Evolutionary conservation across 192 early-diverging fungal genomes (phyloP), one percentile per base, ranked within the genome.

Genomic region (Blastocladiella britannica): DNA sequence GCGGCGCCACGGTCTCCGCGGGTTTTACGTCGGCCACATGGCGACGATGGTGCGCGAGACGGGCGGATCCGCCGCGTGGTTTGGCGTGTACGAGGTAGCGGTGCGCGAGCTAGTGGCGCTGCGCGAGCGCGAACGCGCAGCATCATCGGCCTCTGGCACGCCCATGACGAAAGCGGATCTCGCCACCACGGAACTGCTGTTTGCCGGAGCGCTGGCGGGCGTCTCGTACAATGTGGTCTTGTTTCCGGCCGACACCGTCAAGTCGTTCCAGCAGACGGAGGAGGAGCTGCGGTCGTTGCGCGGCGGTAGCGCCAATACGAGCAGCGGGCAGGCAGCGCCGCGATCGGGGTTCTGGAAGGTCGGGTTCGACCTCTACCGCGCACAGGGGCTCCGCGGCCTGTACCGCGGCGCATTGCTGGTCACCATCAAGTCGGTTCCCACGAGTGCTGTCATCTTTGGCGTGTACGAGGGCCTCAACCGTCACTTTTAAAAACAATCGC

Each of bases 361-460:
- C 12, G 77, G 76, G 22, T 63, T 66, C 28, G 72, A 82, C 8
- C 65, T 97, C 24, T 96, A 87, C 64, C 59, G 66, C 9, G 72
- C 72, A 2, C 81, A 87, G 54, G 92, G 94, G 28, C 70, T 89
- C 51, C 67, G 67, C 3, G 90, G 85, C 2, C 83, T 98, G 63
- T 98, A 93, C 69, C 78, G 87, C 15, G 94, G 94, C 0, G 90
- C 83, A 59, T 90, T 90, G 20, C 93, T 98, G 57, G 95, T 91
- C 15, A 74, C 91, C 28, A 69, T 81, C 29, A 76, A 91, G 28
- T 84, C 82, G 28, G 89, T 88, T 53, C 94, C 94, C 3, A 82
- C 91, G n/a, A 90, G 82, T 62, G 94, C 87, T 8, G 82, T 88
- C 53, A 94, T 98, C 61, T 98, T 98, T 66, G 77, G 88, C 69